phyloP scores from a whole-genome alignment of 805 yeast species.

The Suhomyces pyralidae region DNA sequence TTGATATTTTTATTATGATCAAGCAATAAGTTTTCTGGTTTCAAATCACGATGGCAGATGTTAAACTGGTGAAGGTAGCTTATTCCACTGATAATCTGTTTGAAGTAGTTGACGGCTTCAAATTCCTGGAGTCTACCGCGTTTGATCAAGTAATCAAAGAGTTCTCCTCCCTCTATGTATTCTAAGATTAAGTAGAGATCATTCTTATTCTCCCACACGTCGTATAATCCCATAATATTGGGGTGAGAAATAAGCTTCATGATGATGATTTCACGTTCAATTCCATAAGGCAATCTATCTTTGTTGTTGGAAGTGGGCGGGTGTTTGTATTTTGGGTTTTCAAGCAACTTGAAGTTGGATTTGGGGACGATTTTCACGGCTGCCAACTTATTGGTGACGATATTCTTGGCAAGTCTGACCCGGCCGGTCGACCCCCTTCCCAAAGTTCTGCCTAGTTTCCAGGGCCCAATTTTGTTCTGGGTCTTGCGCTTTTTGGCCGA shows the following conservation, averaged over 20 bases:
- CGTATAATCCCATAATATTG: constrained; percentile 73
- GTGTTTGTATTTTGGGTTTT: constrained; percentile 44
- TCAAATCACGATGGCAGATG: constrained; percentile 84
- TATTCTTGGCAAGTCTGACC: constrained; percentile 87
- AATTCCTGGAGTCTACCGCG: constrained; percentile 83
- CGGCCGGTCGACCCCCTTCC: constrained; percentile 98
- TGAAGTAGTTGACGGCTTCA: constrained; percentile 87
- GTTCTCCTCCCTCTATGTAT: constrained; percentile 96
- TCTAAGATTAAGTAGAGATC: constrained; percentile 85
- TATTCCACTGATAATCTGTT: constrained; percentile 80
- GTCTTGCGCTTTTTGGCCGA: constrained; percentile 41
- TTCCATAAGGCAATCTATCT: constrained; percentile 70
- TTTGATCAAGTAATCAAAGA: constrained; percentile 87
- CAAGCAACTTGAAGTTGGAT: constrained; percentile 54
- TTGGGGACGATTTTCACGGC: constrained; percentile 97
- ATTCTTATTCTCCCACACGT: constrained; percentile 84
- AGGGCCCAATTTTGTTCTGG: constrained; percentile 80
- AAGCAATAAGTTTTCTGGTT: constrained; percentile 74
- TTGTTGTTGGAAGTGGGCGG: constrained; percentile 41
- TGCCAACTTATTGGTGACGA: constrained; percentile 80
- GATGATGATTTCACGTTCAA: constrained; percentile 79
- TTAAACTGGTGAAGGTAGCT: constrained; percentile 82
- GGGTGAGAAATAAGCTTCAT: constrained; percentile 80
- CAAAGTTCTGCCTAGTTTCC: constrained; percentile 92
- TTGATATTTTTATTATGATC: constrained; percentile 87